Evolutionary conservation across 2,329 filamentous ascomycete genomes (phyloP).

Genomic region (Simplicillium sp.): DNA sequence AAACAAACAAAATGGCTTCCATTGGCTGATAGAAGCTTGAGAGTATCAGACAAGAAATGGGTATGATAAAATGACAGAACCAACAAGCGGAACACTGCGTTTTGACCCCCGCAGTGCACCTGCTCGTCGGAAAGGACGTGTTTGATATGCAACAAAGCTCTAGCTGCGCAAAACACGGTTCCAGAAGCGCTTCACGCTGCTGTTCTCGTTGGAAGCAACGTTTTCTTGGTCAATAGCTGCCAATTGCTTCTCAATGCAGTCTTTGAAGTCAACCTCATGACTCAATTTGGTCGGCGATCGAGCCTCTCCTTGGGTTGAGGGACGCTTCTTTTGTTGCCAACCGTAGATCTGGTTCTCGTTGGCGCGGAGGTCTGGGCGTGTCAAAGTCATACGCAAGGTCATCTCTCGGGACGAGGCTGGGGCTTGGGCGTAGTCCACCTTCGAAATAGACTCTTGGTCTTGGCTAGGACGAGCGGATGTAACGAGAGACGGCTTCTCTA

Average conservation of each 20-base stretch:
- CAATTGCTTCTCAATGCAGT: constrained; percentile 44
- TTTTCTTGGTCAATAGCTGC: constrained; percentile 42
- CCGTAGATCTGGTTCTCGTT: constrained; percentile 64
- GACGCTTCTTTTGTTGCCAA: constrained; percentile 39
- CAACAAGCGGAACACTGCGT: too few species aligned
- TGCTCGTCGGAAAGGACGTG: constrained; percentile 2
- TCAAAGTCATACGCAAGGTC: constrained; percentile 94
- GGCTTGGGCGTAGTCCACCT: constrained; percentile 37
- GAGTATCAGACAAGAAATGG: background rate
- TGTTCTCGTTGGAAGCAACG: constrained; percentile 28
- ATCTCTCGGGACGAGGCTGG: constrained; percentile 65
- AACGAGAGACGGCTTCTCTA: constrained; percentile 26
- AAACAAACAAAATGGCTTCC: background rate
- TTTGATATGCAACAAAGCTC: background rate
- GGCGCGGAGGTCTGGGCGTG: constrained; percentile 74
- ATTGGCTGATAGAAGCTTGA: background rate
- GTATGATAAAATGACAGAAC: background rate
- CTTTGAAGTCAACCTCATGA: constrained; percentile 31
- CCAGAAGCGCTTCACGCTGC: constrained; percentile 55
- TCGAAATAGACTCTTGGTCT: constrained; percentile 13
- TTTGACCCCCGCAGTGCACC: too few species aligned
- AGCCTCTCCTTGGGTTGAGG: constrained; percentile 22
- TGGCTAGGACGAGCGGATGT: constrained; percentile 16
- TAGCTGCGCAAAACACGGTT: constrained; percentile 42
- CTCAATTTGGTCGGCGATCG: constrained; percentile 18